These are phyloP conservation scores for Cardamine occulta DNA, from an alignment of 345 rosid genomes.

Conservation along the genomic window DNA sequence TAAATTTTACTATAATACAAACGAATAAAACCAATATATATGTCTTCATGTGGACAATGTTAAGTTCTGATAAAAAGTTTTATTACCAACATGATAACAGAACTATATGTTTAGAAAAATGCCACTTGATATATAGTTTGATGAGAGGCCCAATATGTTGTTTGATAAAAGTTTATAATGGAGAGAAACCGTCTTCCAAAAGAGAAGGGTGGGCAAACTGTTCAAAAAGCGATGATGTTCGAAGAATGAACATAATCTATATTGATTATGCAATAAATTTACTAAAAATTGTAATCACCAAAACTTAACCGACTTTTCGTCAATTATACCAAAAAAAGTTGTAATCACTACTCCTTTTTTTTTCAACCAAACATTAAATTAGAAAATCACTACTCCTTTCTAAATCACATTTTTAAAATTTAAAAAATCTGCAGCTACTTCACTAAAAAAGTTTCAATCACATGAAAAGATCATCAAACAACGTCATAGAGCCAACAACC, in stretches of 20 bases:
- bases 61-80: not conserved
- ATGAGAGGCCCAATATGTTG: too few relatives aligned
- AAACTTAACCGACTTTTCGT: not conserved
- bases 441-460: conserved; percentile 3
- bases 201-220: too few relatives aligned
- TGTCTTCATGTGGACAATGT: not conserved
- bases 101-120: too few relatives aligned
- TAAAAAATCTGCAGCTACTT: conserved; percentile 31
- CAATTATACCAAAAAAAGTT: not conserved
- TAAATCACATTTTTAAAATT: not conserved
- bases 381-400: not conserved
- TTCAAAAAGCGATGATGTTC: too few relatives aligned
- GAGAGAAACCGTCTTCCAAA: too few relatives aligned
- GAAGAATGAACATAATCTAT: too few relatives aligned
- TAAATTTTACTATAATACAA: not conserved
- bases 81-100: not conserved
- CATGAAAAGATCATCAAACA: conserved; percentile 6
- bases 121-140: not conserved
- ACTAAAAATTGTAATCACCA: not conserved
- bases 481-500: conserved; percentile 18
- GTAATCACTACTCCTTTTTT: not conserved
- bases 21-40: not conserved
- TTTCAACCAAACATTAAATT: too few relatives aligned
- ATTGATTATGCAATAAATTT: not conserved
- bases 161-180: too few relatives aligned